Base-by-base conservation (phyloP, 2,329 filamentous ascomycete species). In the Pseudocercospora macadamiae region DNA sequence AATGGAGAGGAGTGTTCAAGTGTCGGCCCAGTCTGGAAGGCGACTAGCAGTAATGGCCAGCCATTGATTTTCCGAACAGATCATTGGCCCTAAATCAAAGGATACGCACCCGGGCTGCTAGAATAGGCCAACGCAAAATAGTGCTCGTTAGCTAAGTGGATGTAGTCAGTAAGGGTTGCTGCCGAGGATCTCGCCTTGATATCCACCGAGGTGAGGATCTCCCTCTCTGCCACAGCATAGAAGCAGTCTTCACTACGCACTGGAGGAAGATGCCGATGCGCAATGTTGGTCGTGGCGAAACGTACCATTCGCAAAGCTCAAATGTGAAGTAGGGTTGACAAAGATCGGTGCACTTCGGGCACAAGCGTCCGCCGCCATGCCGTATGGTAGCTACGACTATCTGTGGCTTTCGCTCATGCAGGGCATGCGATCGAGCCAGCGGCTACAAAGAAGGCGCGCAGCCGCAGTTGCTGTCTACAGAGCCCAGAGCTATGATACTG, bases 261-360 rank as follows among this genome's bases (percentile, higher is more conserved):
- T 45, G 18, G 16, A 45, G 21, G 39, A 45, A 45, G 6, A 32
- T 12, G 39, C 39, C 39, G 39, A 45, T 12, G 39, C 12, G 10
- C 18, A 21, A 16, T 25, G 8, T 16, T 23, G 21, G 12, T 25
- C 39, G 39, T 45, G 19, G 14, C 39, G 18, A 25, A 10, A n/a
- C 19, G 39, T 8, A 25, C 19, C 16, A 12, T 25, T 45, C 10
- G 14, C 21, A 21, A 45, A 12, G 21, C 23, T 45, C 19, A 25
- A 3, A 3, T 25, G 42, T 21, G 42, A 47, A 9, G 42, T 47
- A 47, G 23, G 10, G 9, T 6, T 6, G 47, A 45, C 34, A 48
- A 48, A 58, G 49, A 58, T 58, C n/a, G n/a, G n/a, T 59, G 42
- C 51, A 59, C 51, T 54, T 59, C 36, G 49, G 23, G 44, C 54